phyloP scores from a whole-genome alignment of 352 stramenopile genomes.

The Plasmopara viticola region DNA sequence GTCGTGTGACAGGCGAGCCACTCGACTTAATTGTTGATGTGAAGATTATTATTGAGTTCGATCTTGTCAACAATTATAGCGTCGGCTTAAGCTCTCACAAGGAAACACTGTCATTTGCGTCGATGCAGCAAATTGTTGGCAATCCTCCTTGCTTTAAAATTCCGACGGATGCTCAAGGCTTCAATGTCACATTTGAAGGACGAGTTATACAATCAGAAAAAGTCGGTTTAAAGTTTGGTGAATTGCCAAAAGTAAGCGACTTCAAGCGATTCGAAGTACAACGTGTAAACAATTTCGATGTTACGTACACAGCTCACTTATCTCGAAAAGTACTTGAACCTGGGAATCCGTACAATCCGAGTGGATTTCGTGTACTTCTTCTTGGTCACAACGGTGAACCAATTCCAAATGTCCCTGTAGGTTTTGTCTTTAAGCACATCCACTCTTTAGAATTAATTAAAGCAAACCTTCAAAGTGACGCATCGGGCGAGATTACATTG shows the following conservation, averaged over 20 bases:
- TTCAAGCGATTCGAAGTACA: constrained; percentile 34
- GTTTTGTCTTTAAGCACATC: too few relatives aligned
- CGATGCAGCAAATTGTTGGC: constrained; percentile 18
- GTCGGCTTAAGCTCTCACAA: constrained; percentile 24
- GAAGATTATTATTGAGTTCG: constrained; percentile 12
- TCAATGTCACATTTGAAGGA: too few relatives aligned
- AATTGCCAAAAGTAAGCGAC: constrained; percentile 25
- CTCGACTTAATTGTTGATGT: too few relatives aligned
- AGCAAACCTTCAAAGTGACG: too few relatives aligned
- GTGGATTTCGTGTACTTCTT: constrained; percentile 16
- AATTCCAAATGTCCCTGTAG: too few relatives aligned
- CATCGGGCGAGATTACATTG: constrained; percentile 33
- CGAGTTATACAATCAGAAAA: constrained; percentile 6
- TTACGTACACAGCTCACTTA: constrained; percentile 37
- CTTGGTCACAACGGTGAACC: too few relatives aligned
- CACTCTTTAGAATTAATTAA: too few relatives aligned
- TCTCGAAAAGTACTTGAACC: constrained; percentile 13
- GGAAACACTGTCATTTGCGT: constrained; percentile 20
- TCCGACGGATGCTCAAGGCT: constrained; percentile 22
- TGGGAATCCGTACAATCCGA: constrained; percentile 12
- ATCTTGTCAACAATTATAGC: constrained; percentile 24
- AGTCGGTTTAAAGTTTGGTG: constrained; percentile 4
- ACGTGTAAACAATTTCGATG: constrained; percentile 26
- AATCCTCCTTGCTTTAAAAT: constrained; percentile 27
- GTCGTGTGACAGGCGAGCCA: too few relatives aligned